Percentiles rank a stretch among this genome's conserved stretches.
These are phyloP conservation scores for Xerocomus minutiporus DNA, from an alignment of 1,284 basidiomycete genomes.

Conservation along the genomic window DNA sequence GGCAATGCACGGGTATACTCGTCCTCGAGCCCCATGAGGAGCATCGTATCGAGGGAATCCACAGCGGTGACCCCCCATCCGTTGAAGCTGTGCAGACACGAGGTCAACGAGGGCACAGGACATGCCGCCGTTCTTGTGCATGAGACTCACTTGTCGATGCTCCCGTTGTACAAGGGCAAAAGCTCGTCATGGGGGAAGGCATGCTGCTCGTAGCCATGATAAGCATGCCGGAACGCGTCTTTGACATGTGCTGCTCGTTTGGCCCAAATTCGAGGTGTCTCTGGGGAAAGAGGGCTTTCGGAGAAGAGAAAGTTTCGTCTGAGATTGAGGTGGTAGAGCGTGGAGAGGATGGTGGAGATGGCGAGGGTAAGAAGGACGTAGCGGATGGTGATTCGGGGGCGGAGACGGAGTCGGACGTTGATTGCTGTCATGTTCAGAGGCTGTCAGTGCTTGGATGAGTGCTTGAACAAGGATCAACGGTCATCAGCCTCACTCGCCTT, in stretches of 20 bases:
- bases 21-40: slow-evolving; percentile 76
- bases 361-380: slow-evolving; percentile 22
- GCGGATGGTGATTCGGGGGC: slow-evolving; percentile 27
- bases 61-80: slow-evolving; percentile 84
- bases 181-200: slow-evolving; percentile 61
- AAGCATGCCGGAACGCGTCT: slow-evolving; percentile 59
- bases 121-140: background rate
- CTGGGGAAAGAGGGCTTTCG: slow-evolving; percentile 8
- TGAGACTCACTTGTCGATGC: slow-evolving; percentile 47
- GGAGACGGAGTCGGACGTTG: background rate
- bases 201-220: slow-evolving; percentile 52
- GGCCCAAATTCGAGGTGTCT: slow-evolving; percentile 40
- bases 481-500: too few species aligned
- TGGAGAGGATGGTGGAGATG: too few species aligned
- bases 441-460: too few species aligned
- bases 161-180: slow-evolving; percentile 43
- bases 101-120: background rate
- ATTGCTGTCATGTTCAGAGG: background rate
- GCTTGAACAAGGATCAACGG: too few species aligned
- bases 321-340: background rate
- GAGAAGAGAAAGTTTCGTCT: slow-evolving; percentile 2
- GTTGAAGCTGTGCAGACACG: slow-evolving; percentile 50
- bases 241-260: slow-evolving; percentile 54
- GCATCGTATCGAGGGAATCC: slow-evolving; percentile 84
- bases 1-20: slow-evolving; percentile 73